Percentiles rank a stretch among this genome's conserved stretches.
Evolutionary conservation across 345 rosid genomes (phyloP).

Genomic region (Eucalyptus cloeziana): DNA sequence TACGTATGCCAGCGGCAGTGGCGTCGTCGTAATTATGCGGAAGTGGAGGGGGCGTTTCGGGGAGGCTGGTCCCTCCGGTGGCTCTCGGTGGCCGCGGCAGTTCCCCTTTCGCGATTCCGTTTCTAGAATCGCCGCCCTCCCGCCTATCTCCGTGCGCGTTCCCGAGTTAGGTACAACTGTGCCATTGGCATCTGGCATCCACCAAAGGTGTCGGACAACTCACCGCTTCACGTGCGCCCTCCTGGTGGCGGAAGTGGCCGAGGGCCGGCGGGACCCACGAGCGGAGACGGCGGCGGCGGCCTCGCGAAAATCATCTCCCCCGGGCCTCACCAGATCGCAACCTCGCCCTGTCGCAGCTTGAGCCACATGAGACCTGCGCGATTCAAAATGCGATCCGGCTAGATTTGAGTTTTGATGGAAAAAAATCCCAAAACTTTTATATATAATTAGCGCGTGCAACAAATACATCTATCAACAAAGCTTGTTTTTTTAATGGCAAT

Average conservation of each 20-base stretch:
- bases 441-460: not conserved
- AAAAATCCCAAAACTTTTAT: not conserved
- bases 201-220: not conserved
- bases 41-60: not conserved
- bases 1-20: not conserved
- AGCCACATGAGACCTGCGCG: rapidly evolving
- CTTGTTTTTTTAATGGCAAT: not conserved
- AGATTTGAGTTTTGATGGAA: rapidly evolving
- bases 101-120: not conserved
- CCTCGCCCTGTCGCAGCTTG: not conserved
- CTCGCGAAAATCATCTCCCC: not conserved
- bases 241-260: not conserved
- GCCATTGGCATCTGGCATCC: not conserved
- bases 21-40: not conserved
- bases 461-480: not conserved
- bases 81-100: not conserved
- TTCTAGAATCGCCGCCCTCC: not conserved
- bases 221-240: not conserved
- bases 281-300: not conserved
- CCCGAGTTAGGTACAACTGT: conserved; percentile 2
- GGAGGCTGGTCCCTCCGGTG: not conserved
- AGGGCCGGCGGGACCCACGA: not conserved
- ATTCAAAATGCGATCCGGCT: too few relatives aligned
- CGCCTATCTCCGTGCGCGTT: not conserved
- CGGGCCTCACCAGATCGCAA: not conserved